A percentile compares a stretch with the other conserved stretches of the same genome.
These are phyloP conservation scores for Blastocystis sp. DNA, from an alignment of 352 stramenopile genomes.

Conservation along the genomic window DNA sequence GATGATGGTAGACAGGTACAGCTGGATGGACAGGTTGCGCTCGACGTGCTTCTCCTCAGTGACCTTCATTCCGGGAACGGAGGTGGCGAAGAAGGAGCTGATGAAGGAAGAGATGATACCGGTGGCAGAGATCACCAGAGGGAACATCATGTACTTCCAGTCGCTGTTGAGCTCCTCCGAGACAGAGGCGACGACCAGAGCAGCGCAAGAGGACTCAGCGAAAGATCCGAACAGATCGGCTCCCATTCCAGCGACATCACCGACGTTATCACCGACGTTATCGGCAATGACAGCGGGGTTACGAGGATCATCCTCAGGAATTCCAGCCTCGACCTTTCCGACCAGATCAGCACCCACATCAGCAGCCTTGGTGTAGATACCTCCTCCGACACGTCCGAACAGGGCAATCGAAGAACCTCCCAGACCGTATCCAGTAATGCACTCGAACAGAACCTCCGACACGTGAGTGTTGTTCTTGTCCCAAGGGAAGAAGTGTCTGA, in stretches of 20 bases:
- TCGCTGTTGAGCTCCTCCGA: slow-evolving; percentile 75
- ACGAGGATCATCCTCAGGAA: slow-evolving; percentile 94
- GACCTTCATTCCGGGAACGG: slow-evolving; percentile 74
- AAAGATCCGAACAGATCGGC: slow-evolving; percentile 97
- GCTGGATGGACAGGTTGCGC: slow-evolving; percentile 88
- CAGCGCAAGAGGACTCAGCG: slow-evolving; percentile 90
- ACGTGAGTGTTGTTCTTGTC: slow-evolving; percentile 58
- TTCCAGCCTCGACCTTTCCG: slow-evolving; percentile 94
- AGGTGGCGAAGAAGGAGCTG: slow-evolving; percentile 89
- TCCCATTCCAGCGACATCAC: slow-evolving; percentile 97
- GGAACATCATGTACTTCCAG: slow-evolving; percentile 88
- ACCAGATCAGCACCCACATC: slow-evolving; percentile 97
- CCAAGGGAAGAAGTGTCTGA: slow-evolving; percentile 63
- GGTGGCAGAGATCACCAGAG: slow-evolving; percentile 83
- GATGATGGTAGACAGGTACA: slow-evolving; percentile 87
- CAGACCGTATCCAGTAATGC: slow-evolving; percentile 89
- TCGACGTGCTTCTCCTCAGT: slow-evolving; percentile 88
- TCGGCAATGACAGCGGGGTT: slow-evolving; percentile 98
- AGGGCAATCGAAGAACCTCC: slow-evolving; percentile 94
- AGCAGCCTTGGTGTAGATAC: slow-evolving; percentile 98
- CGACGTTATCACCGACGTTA: slow-evolving; percentile 98
- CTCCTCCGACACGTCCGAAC: slow-evolving; percentile 95
- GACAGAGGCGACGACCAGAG: slow-evolving; percentile 86
- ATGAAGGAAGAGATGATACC: slow-evolving; percentile 90
- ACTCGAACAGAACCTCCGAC: slow-evolving; percentile 81